Percentiles rank a stretch among this genome's conserved stretches.
Evolutionary conservation across 768 basidiomycete genomes (phyloP).

Genomic region (Mycena indigotica): DNA sequence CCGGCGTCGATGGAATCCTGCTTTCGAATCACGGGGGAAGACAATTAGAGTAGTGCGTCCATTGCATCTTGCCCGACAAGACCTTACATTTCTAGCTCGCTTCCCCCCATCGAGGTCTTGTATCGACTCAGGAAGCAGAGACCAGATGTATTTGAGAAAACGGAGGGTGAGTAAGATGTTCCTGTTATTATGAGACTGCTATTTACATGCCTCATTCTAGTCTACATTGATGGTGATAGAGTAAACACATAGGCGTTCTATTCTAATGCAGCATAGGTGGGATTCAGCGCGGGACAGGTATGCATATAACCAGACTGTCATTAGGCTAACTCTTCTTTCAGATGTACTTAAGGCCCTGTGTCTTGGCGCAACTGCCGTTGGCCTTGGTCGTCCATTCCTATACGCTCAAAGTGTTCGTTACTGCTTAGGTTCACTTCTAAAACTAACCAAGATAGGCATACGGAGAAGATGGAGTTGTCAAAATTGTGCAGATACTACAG

Average conservation of each 20-base stretch:
- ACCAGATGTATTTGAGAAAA: constrained; percentile 71
- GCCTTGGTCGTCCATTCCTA: constrained; percentile 83
- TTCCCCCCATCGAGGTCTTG: constrained; percentile 79
- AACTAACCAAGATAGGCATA: constrained; percentile 58
- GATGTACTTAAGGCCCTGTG: constrained; percentile 91
- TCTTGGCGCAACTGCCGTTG: constrained; percentile 84
- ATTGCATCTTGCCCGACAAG: background rate
- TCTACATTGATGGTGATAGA: constrained; percentile 92
- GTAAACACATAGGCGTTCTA: too few relatives aligned
- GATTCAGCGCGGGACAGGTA: constrained; percentile 75
- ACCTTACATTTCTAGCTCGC: constrained; percentile 47
- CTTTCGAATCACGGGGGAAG: constrained; percentile 92
- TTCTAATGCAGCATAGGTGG: constrained; percentile 49
- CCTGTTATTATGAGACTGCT: background rate
- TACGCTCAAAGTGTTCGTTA: constrained; percentile 77
- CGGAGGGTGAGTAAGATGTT: constrained; percentile 56
- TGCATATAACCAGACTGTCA: constrained; percentile 18
- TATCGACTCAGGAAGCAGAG: constrained; percentile 70
- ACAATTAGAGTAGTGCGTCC: constrained; percentile 75
- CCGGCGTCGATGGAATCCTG: constrained; percentile 85
- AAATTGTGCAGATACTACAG: constrained; percentile 66
- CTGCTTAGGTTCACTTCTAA: background rate
- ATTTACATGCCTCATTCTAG: constrained; percentile 36
- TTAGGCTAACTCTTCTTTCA: constrained; percentile 17
- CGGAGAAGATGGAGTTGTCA: constrained; percentile 69